Percentiles rank a stretch among this genome's conserved stretches.
Evolutionary conservation across 148 eudicot species (phyloP).

Genomic region (Vaccinium corymbosum): DNA sequence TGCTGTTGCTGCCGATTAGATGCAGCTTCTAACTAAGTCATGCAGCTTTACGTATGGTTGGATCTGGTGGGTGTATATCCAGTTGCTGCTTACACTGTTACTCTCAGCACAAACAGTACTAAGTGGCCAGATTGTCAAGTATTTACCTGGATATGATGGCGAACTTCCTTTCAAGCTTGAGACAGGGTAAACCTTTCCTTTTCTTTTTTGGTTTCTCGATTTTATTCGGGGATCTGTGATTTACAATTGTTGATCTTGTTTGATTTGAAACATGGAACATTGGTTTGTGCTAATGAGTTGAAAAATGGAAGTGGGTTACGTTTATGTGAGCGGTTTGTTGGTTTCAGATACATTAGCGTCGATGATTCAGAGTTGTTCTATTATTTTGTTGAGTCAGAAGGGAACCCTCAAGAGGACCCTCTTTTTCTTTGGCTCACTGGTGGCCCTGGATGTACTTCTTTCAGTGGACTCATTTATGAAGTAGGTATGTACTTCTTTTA

Average conservation of each 20-base stretch:
- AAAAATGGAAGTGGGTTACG: neutral
- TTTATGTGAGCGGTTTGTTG: neutral
- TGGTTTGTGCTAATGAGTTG: neutral
- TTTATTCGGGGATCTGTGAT: too few relatives aligned
- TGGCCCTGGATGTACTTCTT: constrained; percentile 34
- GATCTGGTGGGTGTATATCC: constrained; percentile 8
- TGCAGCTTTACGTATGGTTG: neutral
- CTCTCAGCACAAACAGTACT: constrained; percentile 2
- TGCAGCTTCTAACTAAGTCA: neutral
- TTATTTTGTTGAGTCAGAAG: constrained; percentile 36
- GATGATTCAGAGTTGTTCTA: constrained; percentile 34
- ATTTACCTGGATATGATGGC: constrained; percentile 35
- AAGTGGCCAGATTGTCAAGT: constrained; percentile 21
- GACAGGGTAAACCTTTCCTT: constrained; percentile 24
- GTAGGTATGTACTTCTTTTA: constrained; percentile 21
- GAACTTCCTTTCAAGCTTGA: constrained; percentile 41
- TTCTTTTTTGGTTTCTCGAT: too few relatives aligned
- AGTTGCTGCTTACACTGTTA: constrained; percentile 8
- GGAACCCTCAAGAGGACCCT: constrained; percentile 28
- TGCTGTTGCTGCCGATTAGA: too few relatives aligned
- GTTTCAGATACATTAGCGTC: constrained; percentile 25
- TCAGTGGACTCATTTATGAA: constrained; percentile 32
- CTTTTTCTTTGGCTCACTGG: constrained; percentile 36
- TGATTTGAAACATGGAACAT: too few relatives aligned
- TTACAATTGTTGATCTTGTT: too few relatives aligned